These are phyloP conservation scores for Dictyostelium firmibasis DNA, from an alignment of 78 protist species.

Conservation along the genomic window DNA sequence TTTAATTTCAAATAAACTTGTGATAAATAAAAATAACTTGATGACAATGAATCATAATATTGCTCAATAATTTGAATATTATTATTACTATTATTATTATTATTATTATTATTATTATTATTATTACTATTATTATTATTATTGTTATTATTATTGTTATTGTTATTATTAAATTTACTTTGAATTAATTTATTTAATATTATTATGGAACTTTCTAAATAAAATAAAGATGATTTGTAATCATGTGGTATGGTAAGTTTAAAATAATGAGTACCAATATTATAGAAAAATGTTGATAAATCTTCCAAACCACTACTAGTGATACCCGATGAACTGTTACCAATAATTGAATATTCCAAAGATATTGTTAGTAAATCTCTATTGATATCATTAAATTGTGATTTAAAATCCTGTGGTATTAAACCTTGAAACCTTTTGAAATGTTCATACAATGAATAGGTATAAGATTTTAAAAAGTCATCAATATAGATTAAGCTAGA, in stretches of 20 bases:
- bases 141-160: not conserved
- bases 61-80: not conserved
- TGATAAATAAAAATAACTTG: not conserved
- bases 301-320: not conserved
- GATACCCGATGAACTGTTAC: not conserved
- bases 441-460: not conserved
- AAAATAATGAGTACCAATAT: not conserved
- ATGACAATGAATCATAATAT: not conserved
- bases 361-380: not conserved
- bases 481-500: not conserved
- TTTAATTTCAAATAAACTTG: not conserved
- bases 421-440: slow-evolving; percentile 9
- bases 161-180: not conserved
- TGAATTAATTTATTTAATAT: not conserved
- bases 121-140: not conserved
- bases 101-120: not conserved
- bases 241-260: not conserved
- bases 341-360: not conserved
- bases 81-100: not conserved
- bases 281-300: not conserved
- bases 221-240: not conserved
- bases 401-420: not conserved
- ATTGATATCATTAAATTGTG: slow-evolving; percentile 2
- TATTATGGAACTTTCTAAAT: not conserved
- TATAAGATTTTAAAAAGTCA: slow-evolving; percentile 1